These are phyloP conservation scores for Corrigiola litoralis DNA, from an alignment of 179 eudicot genomes.

Conservation along the genomic window DNA sequence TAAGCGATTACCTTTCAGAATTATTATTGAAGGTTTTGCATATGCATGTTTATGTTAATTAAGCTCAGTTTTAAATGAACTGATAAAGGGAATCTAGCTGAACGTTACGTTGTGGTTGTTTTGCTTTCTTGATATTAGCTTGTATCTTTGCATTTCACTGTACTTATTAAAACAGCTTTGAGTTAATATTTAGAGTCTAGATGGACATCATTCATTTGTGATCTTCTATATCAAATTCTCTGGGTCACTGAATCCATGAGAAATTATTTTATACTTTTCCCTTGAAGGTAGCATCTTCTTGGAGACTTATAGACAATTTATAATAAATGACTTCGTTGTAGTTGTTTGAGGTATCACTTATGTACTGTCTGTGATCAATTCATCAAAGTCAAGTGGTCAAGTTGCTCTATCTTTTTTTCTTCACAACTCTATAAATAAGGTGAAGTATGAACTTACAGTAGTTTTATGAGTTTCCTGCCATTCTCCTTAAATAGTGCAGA, in stretches of 20 bases:
- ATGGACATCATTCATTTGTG: too few relatives aligned
- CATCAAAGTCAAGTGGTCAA: constrained; percentile 18
- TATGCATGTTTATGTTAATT: not conserved
- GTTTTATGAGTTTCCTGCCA: not conserved
- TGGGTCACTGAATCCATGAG: too few relatives aligned
- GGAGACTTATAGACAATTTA: not conserved
- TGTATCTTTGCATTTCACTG: too few relatives aligned
- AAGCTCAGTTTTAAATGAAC: too few relatives aligned
- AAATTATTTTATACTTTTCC: too few relatives aligned
- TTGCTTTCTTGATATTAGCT: too few relatives aligned
- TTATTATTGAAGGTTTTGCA: not conserved
- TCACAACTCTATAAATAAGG: constrained; percentile 14
- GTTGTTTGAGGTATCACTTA: not conserved
- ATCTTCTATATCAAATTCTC: too few relatives aligned
- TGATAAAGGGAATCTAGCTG: too few relatives aligned
- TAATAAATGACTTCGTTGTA: not conserved
- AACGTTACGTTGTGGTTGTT: too few relatives aligned
- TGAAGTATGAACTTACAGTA: not conserved
- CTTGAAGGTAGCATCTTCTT: too few relatives aligned
- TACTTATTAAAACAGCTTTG: too few relatives aligned
- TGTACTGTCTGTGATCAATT: constrained; percentile 10
- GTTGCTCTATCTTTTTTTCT: constrained; percentile 12
- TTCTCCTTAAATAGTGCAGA: not conserved
- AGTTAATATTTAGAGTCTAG: too few relatives aligned
- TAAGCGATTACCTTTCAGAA: constrained; percentile 4